Evolutionary conservation across 352 stramenopile species (phyloP).

Genomic region (Globisporangium parvum): DNA sequence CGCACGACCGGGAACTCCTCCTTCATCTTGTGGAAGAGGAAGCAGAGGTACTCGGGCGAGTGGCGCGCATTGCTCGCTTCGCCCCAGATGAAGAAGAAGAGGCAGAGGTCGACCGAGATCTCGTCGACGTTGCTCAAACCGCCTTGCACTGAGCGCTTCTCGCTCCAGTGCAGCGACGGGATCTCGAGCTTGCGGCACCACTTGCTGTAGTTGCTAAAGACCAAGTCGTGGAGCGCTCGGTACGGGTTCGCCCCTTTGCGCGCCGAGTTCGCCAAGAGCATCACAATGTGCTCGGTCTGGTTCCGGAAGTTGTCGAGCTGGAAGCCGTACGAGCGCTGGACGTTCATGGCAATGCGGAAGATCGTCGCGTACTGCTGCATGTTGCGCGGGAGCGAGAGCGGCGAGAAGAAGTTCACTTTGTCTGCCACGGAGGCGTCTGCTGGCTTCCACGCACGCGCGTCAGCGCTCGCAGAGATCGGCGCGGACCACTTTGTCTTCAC

Average conservation of each 20-base stretch:
- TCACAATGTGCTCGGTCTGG: slow-evolving; percentile 96
- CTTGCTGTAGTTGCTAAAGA: slow-evolving; percentile 88
- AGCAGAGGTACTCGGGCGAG: slow-evolving; percentile 97
- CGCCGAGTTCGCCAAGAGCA: slow-evolving; percentile 92
- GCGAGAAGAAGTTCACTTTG: slow-evolving; percentile 80
- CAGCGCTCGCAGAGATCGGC: slow-evolving; percentile 67
- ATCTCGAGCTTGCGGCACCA: slow-evolving; percentile 86
- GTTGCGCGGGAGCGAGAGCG: slow-evolving; percentile 53
- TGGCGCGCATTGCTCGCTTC: slow-evolving; percentile 97
- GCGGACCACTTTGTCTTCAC: slow-evolving; percentile 9
- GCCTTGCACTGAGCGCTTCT: slow-evolving; percentile 61
- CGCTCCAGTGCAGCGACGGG: slow-evolving; percentile 59
- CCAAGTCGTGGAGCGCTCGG: slow-evolving; percentile 68
- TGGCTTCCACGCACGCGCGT: slow-evolving; percentile 64
- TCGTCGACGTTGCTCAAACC: slow-evolving; percentile 85
- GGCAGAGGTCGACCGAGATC: slow-evolving; percentile 77
- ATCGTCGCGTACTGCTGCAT: slow-evolving; percentile 85
- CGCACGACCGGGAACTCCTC: slow-evolving; percentile 73
- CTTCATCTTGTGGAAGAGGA: slow-evolving; percentile 96
- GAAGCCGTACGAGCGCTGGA: slow-evolving; percentile 83
- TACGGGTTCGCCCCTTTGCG: slow-evolving; percentile 77
- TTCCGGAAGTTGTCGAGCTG: slow-evolving; percentile 89
- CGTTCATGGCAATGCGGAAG: slow-evolving; percentile 77
- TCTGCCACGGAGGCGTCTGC: slow-evolving; percentile 25
- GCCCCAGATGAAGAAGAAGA: slow-evolving; percentile 99